Conservation (phyloP, 495 filamentous ascomycete genomes). For the Glutinoglossum americanum region DNA sequence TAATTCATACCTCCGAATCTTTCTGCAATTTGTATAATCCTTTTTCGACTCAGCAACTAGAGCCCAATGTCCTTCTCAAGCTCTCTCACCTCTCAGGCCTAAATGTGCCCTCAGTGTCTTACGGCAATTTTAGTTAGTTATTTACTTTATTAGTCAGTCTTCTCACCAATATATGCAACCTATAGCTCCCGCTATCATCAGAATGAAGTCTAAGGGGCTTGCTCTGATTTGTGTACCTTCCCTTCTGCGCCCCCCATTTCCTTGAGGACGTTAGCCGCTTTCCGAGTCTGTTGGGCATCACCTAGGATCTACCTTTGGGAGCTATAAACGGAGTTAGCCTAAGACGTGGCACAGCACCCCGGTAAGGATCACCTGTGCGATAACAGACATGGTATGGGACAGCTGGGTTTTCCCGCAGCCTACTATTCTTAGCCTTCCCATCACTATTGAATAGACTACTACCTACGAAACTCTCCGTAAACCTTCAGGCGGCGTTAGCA, state of each 20-base stretch:
- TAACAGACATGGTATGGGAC: constrained; percentile 45
- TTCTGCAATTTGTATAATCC: constrained; percentile 50
- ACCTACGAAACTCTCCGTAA: constrained; percentile 46
- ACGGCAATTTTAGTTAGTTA: neutral
- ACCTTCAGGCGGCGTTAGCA: constrained; percentile 12
- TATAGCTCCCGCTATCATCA: neutral
- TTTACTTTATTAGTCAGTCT: neutral
- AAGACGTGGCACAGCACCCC: neutral
- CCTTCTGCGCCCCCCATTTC: constrained; percentile 55
- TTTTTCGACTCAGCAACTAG: constrained; percentile 9
- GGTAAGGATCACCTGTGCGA: constrained; percentile 24
- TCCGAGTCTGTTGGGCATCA: neutral
- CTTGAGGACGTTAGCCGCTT: constrained; percentile 15
- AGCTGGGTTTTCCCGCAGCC: constrained; percentile 56
- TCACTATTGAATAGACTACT: neutral
- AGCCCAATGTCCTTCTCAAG: neutral
- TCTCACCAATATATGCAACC: constrained; percentile 44
- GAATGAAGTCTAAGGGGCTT: neutral
- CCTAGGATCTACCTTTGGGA: constrained; percentile 18
- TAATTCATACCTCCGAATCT: constrained; percentile 33
- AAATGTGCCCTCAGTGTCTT: constrained; percentile 63
- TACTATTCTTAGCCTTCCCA: constrained; percentile 7
- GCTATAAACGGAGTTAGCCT: constrained; percentile 8
- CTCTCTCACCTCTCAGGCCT: constrained; percentile 33
- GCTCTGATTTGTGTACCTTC: constrained; percentile 21